phyloP scores from a whole-genome alignment of 1,284 basidiomycete genomes.

The Cryptococcus floricola region DNA sequence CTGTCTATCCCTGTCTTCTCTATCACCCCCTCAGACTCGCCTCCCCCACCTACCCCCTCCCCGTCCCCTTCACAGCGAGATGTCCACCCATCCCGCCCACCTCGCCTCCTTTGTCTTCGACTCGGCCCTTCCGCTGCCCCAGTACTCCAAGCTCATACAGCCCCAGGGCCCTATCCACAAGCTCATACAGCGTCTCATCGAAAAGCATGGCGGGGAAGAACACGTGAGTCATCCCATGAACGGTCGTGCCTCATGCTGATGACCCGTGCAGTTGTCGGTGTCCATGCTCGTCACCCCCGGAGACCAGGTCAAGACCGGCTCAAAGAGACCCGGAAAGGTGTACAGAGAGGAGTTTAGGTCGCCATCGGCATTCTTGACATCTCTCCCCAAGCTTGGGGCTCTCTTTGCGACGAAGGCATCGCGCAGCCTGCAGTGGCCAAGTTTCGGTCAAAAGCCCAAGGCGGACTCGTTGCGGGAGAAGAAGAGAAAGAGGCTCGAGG shows the following conservation, averaged over 20 bases:
- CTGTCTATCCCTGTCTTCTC: no score
- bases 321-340: not conserved
- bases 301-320: not conserved
- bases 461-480: not conserved
- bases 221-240: conserved; percentile 22
- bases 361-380: conserved; percentile 34
- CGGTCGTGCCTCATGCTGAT: not conserved
- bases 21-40: no score
- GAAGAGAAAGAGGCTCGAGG: conserved; percentile 1
- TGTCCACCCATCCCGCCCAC: no score
- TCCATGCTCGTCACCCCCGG: conserved; percentile 16
- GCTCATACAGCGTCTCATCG: conserved; percentile 40
- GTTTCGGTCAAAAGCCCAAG: conserved; percentile 3
- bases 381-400: conserved; percentile 23
- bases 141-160: conserved; percentile 36
- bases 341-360: conserved; percentile 23
- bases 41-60: no score
- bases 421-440: conserved; percentile 15
- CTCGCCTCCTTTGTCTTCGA: conserved; percentile 32
- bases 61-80: no score
- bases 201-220: conserved; percentile 36
- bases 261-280: conserved; percentile 12
- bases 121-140: conserved; percentile 28
- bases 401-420: conserved; percentile 12
- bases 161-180: conserved; percentile 38